phyloP scores from a whole-genome alignment of 177 flowering plant species.

The Tripterygium wilfordii region DNA sequence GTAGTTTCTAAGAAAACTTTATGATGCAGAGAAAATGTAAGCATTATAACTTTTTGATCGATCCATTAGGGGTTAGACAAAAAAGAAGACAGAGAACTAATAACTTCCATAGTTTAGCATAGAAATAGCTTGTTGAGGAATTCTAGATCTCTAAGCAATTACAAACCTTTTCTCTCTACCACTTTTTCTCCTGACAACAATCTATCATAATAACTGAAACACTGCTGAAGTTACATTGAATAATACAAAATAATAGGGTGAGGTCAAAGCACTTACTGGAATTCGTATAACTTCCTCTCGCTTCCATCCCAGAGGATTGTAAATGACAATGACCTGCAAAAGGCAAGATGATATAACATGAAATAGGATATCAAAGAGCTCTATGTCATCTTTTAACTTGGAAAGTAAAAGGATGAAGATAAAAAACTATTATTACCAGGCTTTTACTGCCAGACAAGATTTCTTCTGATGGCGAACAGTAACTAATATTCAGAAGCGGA shows the following conservation, averaged over 20 bases:
- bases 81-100: too few relatives aligned
- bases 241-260: neutral
- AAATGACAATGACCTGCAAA: conserved; percentile 59
- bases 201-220: too few relatives aligned
- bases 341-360: conserved; percentile 3
- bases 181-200: too few relatives aligned
- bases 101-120: too few relatives aligned
- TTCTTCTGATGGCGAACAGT: conserved; percentile 83
- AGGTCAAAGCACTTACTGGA: conserved; percentile 52
- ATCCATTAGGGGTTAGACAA: too few relatives aligned
- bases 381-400: neutral
- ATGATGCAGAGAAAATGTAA: too few relatives aligned
- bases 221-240: neutral
- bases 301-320: conserved; percentile 89
- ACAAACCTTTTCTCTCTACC: too few relatives aligned
- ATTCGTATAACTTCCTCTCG: conserved; percentile 72
- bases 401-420: neutral
- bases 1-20: neutral
- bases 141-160: too few relatives aligned
- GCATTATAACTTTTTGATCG: too few relatives aligned
- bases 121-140: too few relatives aligned
- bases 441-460: conserved; percentile 47
- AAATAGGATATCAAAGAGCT: neutral
- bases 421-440: conserved; percentile 40
- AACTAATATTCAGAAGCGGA: conserved; percentile 85